phyloP scores from a whole-genome alignment of 2,329 filamentous ascomycete species.

The Neopestalotiopsis sp. region DNA sequence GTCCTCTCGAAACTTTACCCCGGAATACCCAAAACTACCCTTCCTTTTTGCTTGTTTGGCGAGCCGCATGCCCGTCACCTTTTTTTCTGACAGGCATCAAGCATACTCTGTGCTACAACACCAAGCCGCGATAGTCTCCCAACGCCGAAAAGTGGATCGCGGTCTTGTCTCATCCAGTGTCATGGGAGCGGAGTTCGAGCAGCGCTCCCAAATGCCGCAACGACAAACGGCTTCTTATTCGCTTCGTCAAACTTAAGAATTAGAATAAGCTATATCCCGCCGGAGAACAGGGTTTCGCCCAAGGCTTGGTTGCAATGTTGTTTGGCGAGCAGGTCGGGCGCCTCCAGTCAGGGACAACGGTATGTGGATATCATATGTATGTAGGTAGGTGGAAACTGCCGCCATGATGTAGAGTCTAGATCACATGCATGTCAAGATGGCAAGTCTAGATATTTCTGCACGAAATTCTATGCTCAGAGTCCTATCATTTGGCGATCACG shows the following conservation, averaged over 20 bases:
- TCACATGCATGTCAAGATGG: background rate
- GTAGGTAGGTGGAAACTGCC: too few relatives aligned
- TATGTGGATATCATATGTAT: too few relatives aligned
- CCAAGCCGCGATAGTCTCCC: background rate
- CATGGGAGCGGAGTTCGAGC: background rate
- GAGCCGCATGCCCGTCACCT: background rate
- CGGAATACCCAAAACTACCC: background rate
- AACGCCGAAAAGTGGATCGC: background rate
- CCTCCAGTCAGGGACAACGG: too few relatives aligned
- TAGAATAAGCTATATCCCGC: background rate
- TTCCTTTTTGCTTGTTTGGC: background rate
- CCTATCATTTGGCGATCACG: background rate
- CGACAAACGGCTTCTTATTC: background rate
- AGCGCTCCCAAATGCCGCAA: background rate
- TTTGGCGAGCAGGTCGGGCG: too few relatives aligned
- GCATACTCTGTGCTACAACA: background rate
- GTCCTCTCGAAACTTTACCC: slow-evolving; percentile 2
- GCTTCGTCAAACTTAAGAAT: background rate
- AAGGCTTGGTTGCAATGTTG: too few relatives aligned
- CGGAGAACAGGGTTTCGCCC: background rate
- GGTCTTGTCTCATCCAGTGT: background rate
- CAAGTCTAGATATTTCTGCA: background rate
- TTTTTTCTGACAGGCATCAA: background rate
- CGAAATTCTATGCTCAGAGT: background rate
- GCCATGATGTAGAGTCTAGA: background rate